Evolutionary conservation across 2,329 filamentous ascomycete species (phyloP).

Genomic region (Phialophora macrospora): DNA sequence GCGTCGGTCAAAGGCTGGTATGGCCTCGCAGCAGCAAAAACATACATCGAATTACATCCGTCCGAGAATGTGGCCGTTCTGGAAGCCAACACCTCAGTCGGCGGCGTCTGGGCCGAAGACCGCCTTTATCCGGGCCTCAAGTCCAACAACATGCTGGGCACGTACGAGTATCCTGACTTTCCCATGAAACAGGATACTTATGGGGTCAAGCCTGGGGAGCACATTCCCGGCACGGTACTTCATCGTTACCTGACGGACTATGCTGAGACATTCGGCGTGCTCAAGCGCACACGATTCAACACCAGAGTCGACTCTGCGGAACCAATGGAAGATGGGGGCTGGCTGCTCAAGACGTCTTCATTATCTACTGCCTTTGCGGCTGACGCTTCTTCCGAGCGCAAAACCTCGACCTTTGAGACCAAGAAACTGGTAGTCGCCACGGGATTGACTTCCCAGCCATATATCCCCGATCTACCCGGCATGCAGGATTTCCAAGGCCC

Average conservation of each 20-base stretch:
- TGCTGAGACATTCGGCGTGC: constrained; percentile 59
- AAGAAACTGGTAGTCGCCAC: constrained; percentile 65
- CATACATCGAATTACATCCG: constrained; percentile 64
- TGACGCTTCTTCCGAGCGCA: neutral
- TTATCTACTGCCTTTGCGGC: neutral
- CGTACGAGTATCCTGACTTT: constrained; percentile 75
- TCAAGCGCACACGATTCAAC: constrained; percentile 55
- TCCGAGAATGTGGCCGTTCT: constrained; percentile 61
- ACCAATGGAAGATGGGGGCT: constrained; percentile 48
- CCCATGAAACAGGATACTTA: constrained; percentile 66
- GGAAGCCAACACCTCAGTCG: constrained; percentile 62
- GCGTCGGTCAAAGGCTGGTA: constrained; percentile 50
- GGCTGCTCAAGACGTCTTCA: constrained; percentile 42
- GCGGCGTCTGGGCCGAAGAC: constrained; percentile 73
- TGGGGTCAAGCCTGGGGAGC: constrained; percentile 55
- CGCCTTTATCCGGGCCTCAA: constrained; percentile 70
- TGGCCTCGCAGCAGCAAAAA: constrained; percentile 67
- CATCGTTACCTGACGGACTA: constrained; percentile 64
- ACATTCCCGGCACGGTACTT: constrained; percentile 63
- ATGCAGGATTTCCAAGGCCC: constrained; percentile 57
- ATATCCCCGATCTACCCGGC: constrained; percentile 58
- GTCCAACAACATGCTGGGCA: constrained; percentile 74
- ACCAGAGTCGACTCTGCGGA: constrained; percentile 58
- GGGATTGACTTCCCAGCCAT: constrained; percentile 63
- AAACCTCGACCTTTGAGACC: constrained; percentile 38